Evolutionary conservation across 1,139 yeast species (phyloP).

Genomic region (Hansenula sp.): DNA sequence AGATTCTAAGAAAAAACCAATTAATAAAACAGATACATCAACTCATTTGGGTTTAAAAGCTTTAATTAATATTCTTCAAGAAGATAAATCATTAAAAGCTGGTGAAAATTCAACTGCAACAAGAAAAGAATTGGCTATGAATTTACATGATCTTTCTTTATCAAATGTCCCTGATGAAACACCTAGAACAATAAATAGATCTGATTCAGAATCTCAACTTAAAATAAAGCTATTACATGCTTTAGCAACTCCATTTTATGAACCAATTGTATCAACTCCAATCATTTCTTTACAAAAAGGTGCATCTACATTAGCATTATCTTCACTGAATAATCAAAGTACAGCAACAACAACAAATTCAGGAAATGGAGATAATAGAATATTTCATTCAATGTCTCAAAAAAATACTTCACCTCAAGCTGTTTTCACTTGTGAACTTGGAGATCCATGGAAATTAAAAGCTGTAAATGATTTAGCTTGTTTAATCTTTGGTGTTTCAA

Average conservation of each 20-base stretch:
- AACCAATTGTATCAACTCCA: constrained; percentile 30
- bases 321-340: constrained; percentile 25
- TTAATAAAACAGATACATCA: constrained; percentile 6
- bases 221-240: constrained; percentile 58
- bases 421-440: constrained; percentile 72
- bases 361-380: constrained; percentile 17
- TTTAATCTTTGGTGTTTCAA: constrained; percentile 77
- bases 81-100: constrained; percentile 28
- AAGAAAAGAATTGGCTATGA: constrained; percentile 40
- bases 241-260: constrained; percentile 71
- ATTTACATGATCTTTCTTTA: constrained; percentile 54
- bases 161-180: constrained; percentile 29
- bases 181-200: constrained; percentile 6
- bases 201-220: constrained; percentile 35
- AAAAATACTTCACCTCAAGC: constrained; percentile 74
- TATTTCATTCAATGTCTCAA: constrained; percentile 57
- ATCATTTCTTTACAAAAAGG: constrained; percentile 26
- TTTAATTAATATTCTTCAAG: constrained; percentile 27
- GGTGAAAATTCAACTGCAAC: constrained; percentile 22
- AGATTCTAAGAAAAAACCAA: constrained; percentile 5
- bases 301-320: constrained; percentile 39
- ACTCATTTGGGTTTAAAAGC: constrained; percentile 14
- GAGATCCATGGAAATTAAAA: constrained; percentile 75
- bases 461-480: constrained; percentile 92
- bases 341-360: neutral